Base-by-base conservation (phyloP, 108 stramenopile genomes). In the Cylindrotheca closterium region DNA sequence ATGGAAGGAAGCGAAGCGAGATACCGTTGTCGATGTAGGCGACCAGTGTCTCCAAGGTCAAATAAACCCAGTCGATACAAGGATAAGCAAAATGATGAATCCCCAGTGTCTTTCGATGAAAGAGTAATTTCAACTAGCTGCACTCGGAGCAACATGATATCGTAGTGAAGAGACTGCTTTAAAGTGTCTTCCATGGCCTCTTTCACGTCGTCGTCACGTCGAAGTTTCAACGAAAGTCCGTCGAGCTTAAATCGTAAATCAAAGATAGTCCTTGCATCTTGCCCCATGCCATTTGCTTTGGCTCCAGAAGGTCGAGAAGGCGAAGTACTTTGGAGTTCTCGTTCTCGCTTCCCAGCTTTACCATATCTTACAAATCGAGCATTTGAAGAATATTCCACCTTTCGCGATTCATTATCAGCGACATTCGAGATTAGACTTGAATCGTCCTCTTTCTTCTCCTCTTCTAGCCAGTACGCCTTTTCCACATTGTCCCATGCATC, bases 401-500 rank as follows among this genome's bases (percentile, higher is more conserved):
- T 53, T n/a, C 30, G 49, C 47, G n/a, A 1, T 0, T 55, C 63
- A 33, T 30, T 25, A 15, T 67, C 27, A 10, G 12, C 26, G 3
- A 37, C 27, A 33, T 60, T 60, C 12, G 17, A 42, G 58, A n/a
- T 24, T 32, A 19, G 23, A 45, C 12, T 3, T 12, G n/a, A 24
- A 30, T 48, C 0, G 25, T 57, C 31, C 15, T 49, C 31, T 1
- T 45, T 30, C 27, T 67, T 33, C 31, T 31, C 62, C 29, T 65
- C 75, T 29, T 75, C 69, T 45, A 74, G 60, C 69, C 77, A 78
- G 34, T 71, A 84, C n/a, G 74, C 60, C 22, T 83, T 80, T 47
- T 89, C 87, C 4, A 85, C 47, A 46, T 89, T 89, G 52, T 85
- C 82, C 87, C 87, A 89, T 58, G 56, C 56, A 4, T 65, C 59